A percentile compares a stretch with the other conserved stretches of the same genome.
phyloP scores from a whole-genome alignment of 2,329 filamentous ascomycete species.

The Ophiostoma sp. region DNA sequence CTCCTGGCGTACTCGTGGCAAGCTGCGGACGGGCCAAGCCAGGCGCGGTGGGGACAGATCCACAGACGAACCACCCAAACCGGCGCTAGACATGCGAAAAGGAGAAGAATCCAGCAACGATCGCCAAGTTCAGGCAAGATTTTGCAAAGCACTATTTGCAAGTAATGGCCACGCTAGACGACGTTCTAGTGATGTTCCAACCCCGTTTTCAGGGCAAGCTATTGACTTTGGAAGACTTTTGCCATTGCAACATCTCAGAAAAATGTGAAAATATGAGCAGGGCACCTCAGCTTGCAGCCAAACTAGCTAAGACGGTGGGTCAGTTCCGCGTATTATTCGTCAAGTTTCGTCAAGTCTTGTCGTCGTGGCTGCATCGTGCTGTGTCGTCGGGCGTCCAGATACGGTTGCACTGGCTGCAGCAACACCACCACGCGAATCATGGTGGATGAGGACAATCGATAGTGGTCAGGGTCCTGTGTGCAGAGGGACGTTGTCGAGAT shows the following conservation, averaged over 20 bases:
- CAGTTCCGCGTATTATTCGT: conserved; percentile 8
- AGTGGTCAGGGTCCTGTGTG: not conserved
- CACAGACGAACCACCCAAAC: not conserved
- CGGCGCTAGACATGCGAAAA: not conserved
- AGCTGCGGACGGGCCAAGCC: not conserved
- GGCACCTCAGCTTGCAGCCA: not conserved
- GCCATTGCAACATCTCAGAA: not conserved
- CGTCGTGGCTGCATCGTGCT: not conserved
- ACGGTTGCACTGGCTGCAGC: not conserved
- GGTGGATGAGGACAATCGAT: not conserved
- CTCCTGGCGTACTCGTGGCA: not conserved
- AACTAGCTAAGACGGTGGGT: not conserved
- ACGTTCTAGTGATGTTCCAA: not conserved
- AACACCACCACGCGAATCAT: not conserved
- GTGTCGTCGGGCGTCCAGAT: not conserved
- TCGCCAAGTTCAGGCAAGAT: conserved; percentile 3
- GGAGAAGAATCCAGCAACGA: not conserved
- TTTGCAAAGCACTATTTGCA: conserved; percentile 14
- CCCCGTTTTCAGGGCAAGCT: not conserved
- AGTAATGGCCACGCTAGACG: conserved; percentile 14
- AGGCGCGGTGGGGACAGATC: not conserved
- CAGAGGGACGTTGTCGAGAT: too few species aligned
- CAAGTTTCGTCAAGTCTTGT: not conserved
- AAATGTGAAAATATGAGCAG: not conserved
- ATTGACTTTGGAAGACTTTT: not conserved